These are phyloP conservation scores for Pisolithus microcarpus DNA, from an alignment of 768 basidiomycete species.

Conservation along the genomic window DNA sequence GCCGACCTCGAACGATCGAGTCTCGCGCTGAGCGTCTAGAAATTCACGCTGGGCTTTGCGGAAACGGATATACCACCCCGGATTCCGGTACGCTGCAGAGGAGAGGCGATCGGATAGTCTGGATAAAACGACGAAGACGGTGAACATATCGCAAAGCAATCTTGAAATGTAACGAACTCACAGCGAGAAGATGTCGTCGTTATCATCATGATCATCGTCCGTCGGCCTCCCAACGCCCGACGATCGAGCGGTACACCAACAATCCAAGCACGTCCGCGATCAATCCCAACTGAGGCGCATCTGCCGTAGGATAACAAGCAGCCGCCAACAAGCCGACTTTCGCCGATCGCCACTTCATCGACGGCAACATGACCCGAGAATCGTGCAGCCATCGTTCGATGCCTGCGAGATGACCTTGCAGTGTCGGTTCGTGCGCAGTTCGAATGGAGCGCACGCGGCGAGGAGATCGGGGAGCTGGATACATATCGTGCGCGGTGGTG, in stretches of 20 bases:
- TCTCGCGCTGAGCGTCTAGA: conserved; percentile 27
- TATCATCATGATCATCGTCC: no score
- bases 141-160: neutral
- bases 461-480: conserved; percentile 26
- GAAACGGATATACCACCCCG: conserved; percentile 39
- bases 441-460: conserved; percentile 18
- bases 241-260: conserved; percentile 23
- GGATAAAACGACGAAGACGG: neutral
- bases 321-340: conserved; percentile 50
- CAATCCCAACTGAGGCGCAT: conserved; percentile 47
- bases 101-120: conserved; percentile 36
- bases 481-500: conserved; percentile 12
- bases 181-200: conserved; percentile 13
- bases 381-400: conserved; percentile 23
- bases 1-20: conserved; percentile 21
- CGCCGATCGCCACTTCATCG: conserved; percentile 19
- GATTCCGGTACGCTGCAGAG: conserved; percentile 28
- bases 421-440: conserved; percentile 23
- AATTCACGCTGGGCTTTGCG: conserved; percentile 27
- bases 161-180: conserved; percentile 13
- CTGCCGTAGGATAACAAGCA: conserved; percentile 53
- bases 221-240: neutral
- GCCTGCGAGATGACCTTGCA: conserved; percentile 21
- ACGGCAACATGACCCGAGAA: conserved; percentile 14
- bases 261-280: conserved; percentile 44